phyloP scores from a whole-genome alignment of 2,329 filamentous ascomycete genomes.

The Aspergillus hortae region DNA sequence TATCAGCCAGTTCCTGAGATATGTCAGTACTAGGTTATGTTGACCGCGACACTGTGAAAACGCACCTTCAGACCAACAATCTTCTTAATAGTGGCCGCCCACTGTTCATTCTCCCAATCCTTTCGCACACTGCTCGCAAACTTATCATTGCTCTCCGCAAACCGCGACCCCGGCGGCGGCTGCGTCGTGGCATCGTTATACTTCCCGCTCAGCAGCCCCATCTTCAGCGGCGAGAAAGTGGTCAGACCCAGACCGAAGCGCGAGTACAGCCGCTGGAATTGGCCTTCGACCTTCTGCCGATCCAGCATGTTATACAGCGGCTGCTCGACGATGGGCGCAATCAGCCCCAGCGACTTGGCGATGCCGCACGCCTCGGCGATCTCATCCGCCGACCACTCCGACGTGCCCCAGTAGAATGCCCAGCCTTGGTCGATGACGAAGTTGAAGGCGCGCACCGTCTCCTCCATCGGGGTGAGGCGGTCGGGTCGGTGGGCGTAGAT shows the following conservation, averaged over 20 bases:
- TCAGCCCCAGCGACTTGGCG: constrained; percentile 58
- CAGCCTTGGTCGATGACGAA: constrained; percentile 66
- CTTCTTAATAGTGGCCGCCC: constrained; percentile 50
- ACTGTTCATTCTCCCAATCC: constrained; percentile 41
- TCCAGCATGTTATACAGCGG: constrained; percentile 64
- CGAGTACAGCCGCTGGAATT: constrained; percentile 59
- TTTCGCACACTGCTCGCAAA: constrained; percentile 50
- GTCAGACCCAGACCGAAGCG: constrained; percentile 61
- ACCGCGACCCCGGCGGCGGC: constrained; percentile 54
- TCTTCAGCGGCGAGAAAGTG: constrained; percentile 60
- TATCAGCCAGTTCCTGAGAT: constrained; percentile 30
- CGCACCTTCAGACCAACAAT: constrained; percentile 48
- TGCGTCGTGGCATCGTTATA: constrained; percentile 59
- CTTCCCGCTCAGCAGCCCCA: constrained; percentile 64
- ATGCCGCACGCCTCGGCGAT: constrained; percentile 62
- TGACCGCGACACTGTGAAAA: neutral
- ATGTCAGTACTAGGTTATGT: neutral
- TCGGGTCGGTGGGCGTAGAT: constrained; percentile 71
- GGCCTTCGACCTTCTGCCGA: constrained; percentile 59
- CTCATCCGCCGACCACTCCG: constrained; percentile 65
- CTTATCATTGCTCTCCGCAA: constrained; percentile 54
- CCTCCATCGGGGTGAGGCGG: constrained; percentile 65
- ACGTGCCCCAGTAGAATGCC: constrained; percentile 69
- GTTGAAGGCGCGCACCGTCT: constrained; percentile 69
- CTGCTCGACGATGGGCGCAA: constrained; percentile 55